Evolutionary conservation across 1,284 basidiomycete species (phyloP), one percentile per base, ranked within the genome.

Genomic region (Cutaneotrichosporon spelunceum): DNA sequence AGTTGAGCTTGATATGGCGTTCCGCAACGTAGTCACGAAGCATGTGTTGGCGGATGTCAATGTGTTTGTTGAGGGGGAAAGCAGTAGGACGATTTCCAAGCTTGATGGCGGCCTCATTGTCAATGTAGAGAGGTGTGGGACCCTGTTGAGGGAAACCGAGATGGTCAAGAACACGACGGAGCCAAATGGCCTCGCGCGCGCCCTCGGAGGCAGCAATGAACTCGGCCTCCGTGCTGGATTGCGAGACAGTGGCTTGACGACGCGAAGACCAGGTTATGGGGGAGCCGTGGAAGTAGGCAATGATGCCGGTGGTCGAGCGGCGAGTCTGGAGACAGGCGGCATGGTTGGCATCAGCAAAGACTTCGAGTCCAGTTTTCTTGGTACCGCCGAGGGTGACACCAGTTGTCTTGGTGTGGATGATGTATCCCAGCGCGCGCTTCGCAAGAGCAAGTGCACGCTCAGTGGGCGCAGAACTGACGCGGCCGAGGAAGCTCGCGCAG

Each of bases 181-280:
- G 66, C 81, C 80, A 84, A 1, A 78, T 39, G 1, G 74, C 66
- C 60, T 84, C 80, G 27, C 70, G 70, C 2, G 69, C 71, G 0
- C 78, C 83, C 79, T 86, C 86, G 82, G 70, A 64, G 30, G 76
- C 67, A 2, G 79, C 79, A 21, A 82, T 73, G 62, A 81, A 83
- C 63, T 83, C 81, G 1, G 83, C 75, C 53, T 83, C 81, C 1
- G 70, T 70, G 0, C 78, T 77, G 0, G 80, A 83, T 2, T 66
- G 60, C 2, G 80, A 70, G 9, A 80, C 71, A 0, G 74, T 73
- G 2, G 62, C 49, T 61, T 83, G 82, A 34, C 79, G 75, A 44
- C 76, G 72, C 0, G 79, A 79, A 19, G 60, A 61, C 81, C 81
- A 84, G 4, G 74, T 72, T 33, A 83, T 64, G 1, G 73, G 57